Base-by-base conservation (phyloP, 108 stramenopile genomes). In the Cyclotella baltica region DNA sequence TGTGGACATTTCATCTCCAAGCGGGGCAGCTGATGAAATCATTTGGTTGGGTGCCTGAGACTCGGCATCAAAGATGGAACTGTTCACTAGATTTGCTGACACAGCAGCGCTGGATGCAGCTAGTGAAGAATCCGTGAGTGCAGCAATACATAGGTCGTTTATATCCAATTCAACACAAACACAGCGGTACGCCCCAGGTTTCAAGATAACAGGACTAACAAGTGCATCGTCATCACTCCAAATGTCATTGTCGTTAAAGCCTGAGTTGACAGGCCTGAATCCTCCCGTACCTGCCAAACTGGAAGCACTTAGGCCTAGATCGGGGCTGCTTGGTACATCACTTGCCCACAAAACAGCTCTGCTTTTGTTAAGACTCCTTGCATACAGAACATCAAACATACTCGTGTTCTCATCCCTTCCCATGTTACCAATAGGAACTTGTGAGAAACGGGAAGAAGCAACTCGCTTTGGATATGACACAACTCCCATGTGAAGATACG, bases 341-440 rank as follows among this genome's bases (percentile, higher is more conserved):
- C 92, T 96, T 19, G 97, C 98, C 99, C 99, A 99, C n/a, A 96
- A 87, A 16, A 98, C 51, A 43, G 96, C 92, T 56, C 95, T 81
- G 72, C 92, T 96, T 77, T 89, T 87, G 53, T 73, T 53, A 30
- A 99, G 74, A 30, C 82, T 77, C 28, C 99, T 88, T 27, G 82
- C 84, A 57, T 96, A 90, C 29, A 92, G 67, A 3, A 94, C 86
- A 62, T 99, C 98, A 69, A 87, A 96, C 68, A 96, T 79, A 5
- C 86, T 76, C 13, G 85, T 77, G 50, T 83, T 88, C 23, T 92
- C 91, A 67, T 98, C 97, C 9, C 77, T 75, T 9, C 89, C 90
- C 23, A 99, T 63, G 76, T 98, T 98, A 28, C 97, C 97, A 19
- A 99, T 71, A 3, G 99, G 99, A 16, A 98, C 52, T 61, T 96